Percentiles rank a stretch among this genome's conserved stretches.
These are phyloP conservation scores for Globisporangium ultimum DNA, from an alignment of 352 stramenopile species.

Conservation along the genomic window DNA sequence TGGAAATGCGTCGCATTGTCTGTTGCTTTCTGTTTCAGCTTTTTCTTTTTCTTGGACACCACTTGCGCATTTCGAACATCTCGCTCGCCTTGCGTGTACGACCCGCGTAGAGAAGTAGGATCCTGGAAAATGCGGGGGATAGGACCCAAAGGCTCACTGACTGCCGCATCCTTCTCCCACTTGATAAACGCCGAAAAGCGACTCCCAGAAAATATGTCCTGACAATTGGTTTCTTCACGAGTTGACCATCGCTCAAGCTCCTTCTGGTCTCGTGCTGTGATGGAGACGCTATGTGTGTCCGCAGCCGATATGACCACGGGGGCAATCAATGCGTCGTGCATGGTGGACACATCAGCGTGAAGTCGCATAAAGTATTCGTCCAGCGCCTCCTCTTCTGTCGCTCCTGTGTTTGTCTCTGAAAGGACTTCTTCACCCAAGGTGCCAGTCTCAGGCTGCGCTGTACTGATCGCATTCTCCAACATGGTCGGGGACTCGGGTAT, in stretches of 20 bases:
- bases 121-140: conserved; percentile 11
- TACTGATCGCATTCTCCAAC: too few relatives aligned
- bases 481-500: too few relatives aligned
- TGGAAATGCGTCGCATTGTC: too few relatives aligned
- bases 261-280: neutral
- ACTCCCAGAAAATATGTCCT: conserved; percentile 6
- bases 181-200: conserved; percentile 15
- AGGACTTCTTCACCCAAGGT: too few relatives aligned
- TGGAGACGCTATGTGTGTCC: too few relatives aligned
- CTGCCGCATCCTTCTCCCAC: conserved; percentile 13
- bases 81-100: conserved; percentile 5
- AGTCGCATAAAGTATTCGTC: conserved; percentile 3
- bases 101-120: neutral
- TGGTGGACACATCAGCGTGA: neutral
- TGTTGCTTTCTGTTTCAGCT: neutral
- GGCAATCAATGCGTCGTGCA: neutral
- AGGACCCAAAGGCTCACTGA: neutral
- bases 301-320: neutral
- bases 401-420: too few relatives aligned
- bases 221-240: neutral
- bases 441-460: too few relatives aligned
- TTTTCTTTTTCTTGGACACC: neutral
- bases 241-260: neutral
- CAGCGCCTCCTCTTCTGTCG: neutral
- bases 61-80: conserved; percentile 4